Base-by-base conservation (phyloP, 768 basidiomycete species). In the Polyporus arcularius region DNA sequence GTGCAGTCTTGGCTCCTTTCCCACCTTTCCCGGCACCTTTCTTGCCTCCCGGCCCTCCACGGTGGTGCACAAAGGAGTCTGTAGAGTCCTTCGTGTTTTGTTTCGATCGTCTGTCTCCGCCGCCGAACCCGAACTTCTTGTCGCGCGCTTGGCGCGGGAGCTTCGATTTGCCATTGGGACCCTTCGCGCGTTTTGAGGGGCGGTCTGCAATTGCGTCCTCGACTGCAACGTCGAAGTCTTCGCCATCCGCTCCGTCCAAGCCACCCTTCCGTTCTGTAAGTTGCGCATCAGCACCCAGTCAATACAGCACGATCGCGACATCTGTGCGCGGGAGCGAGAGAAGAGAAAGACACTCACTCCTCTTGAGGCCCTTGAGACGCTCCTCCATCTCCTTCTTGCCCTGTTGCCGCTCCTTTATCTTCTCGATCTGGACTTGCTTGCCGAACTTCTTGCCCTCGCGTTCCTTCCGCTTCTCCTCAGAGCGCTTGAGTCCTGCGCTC, bases 371-470 rank as follows among this genome's bases (percentile, higher is more conserved):
- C 70, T 94, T 89, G 26, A 95, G 78, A 43, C 87, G 79, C 67
- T 96, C 94, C 59, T 90, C 89, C 83, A 96, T 89, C 35, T 94
- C 92, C 78, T 96, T 97, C 82, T 95, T 96, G 58, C 86, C 84
- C 70, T 79, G 82, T 73, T 95, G 89, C 47, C 96, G 80, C 78
- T 96, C 93, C 73, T 94, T 92, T 65, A 93, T 80, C 74, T 95
- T 95, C 79, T 98, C 96, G 40, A 92, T 75, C 75, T 99, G 97
- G 11, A 98, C 94, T 74, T 98, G 93, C 74, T 98, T 99, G 28
- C 96, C 96, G 70, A 93, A 97, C 80, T 98, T 98, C 80, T 98
- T 98, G 57, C 94, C 89, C 69, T 97, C 91, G 48, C 97, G 82
- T 74, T 98, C 92, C 67, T 88, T 89, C 65, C 90, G 85, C 69